Evolutionary conservation across 129 eudicot genomes (phyloP).

Genomic region (Apium graveolens): DNA sequence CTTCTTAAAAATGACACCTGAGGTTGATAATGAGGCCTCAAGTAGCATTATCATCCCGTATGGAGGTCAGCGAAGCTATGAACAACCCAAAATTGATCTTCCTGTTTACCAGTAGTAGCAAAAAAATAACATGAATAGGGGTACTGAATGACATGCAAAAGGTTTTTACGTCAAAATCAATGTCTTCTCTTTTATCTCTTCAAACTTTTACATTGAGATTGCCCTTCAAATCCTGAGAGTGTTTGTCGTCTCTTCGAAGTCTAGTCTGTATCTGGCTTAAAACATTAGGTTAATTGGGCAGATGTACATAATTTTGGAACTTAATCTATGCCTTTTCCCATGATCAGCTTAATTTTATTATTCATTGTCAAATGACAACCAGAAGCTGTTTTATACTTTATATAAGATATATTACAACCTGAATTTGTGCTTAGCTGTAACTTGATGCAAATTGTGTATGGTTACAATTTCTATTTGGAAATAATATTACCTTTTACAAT

Average conservation of each 20-base stretch:
- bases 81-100: constrained; percentile 55
- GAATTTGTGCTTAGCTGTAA: not conserved
- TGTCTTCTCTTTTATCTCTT: not conserved
- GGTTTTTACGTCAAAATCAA: not conserved
- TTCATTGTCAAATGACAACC: not conserved
- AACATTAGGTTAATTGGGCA: not conserved
- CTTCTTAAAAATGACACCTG: constrained; percentile 68
- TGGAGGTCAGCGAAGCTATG: constrained; percentile 30
- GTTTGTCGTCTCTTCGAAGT: not conserved
- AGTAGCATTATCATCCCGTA: constrained; percentile 31
- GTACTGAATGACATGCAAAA: not conserved
- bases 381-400: not conserved
- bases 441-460: too few species aligned
- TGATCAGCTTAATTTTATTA: not conserved
- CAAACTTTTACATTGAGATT: not conserved
- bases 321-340: not conserved
- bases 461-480: too few species aligned
- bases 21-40: constrained; percentile 39
- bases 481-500: too few species aligned
- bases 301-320: not conserved
- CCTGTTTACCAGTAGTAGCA: constrained; percentile 45
- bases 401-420: not conserved
- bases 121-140: not conserved
- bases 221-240: not conserved
- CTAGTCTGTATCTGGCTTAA: not conserved